These are phyloP conservation scores for Lepidium aucheri DNA, from an alignment of 345 rosid species.

Conservation along the genomic window DNA sequence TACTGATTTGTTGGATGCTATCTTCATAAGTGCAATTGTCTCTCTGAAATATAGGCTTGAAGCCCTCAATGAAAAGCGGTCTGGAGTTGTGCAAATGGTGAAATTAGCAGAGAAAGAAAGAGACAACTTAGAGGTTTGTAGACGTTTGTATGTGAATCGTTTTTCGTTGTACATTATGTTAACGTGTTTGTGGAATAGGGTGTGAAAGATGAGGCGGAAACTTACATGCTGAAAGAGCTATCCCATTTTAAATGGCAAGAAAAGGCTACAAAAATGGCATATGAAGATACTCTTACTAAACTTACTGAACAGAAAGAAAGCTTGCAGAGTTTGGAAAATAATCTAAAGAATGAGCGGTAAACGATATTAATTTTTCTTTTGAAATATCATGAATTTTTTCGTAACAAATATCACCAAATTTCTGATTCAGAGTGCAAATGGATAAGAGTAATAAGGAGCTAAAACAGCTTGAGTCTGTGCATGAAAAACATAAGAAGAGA, in stretches of 20 bases:
- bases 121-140: conserved; percentile 85
- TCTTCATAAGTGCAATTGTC: conserved; percentile 4
- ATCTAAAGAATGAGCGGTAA: conserved; percentile 61
- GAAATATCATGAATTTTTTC: neutral
- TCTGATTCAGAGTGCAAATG: conserved; percentile 61
- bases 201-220: conserved; percentile 92
- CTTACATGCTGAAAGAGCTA: conserved; percentile 87
- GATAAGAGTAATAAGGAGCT: conserved; percentile 49
- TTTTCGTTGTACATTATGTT: conserved; percentile 2
- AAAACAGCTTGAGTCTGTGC: conserved; percentile 73
- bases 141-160: neutral
- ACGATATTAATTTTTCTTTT: neutral
- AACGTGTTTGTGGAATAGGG: conserved; percentile 41
- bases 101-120: conserved; percentile 95
- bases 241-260: conserved; percentile 90
- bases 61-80: conserved; percentile 76
- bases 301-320: conserved; percentile 49
- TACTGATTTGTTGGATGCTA: neutral
- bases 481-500: conserved; percentile 54
- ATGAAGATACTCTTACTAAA: conserved; percentile 55
- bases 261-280: conserved; percentile 74
- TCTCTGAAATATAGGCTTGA: conserved; percentile 50
- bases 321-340: conserved; percentile 56
- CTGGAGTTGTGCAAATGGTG: conserved; percentile 98
- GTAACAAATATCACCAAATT: neutral